phyloP scores from a whole-genome alignment of 2,329 filamentous ascomycete species.

The Leptographium wingfieldii region DNA sequence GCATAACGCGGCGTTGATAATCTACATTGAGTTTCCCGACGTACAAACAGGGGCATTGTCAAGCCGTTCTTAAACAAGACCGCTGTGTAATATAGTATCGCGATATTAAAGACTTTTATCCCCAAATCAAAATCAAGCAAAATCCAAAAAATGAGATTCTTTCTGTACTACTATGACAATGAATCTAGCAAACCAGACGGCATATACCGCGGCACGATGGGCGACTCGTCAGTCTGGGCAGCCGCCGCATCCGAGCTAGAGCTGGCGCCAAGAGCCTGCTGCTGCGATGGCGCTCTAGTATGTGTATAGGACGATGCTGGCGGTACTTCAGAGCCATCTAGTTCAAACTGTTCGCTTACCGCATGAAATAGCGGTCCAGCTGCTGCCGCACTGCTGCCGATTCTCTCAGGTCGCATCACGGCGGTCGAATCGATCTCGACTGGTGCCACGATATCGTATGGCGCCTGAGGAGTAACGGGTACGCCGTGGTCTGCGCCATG shows the following conservation, averaged over 20 bases:
- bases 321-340: conserved; percentile 27
- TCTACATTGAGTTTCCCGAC: not conserved
- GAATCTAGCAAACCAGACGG: not conserved
- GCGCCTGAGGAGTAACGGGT: conserved; percentile 30
- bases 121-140: not conserved
- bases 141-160: not conserved
- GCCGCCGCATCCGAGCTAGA: not conserved
- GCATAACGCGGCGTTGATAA: not conserved
- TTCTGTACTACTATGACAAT: not conserved
- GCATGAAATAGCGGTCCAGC: conserved; percentile 3
- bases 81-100: not conserved
- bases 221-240: not conserved
- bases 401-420: not conserved
- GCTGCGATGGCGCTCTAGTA: not conserved
- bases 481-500: conserved; percentile 22
- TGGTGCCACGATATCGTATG: conserved; percentile 35
- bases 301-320: conserved; percentile 6
- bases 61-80: not conserved
- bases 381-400: not conserved
- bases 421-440: conserved; percentile 39
- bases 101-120: not conserved
- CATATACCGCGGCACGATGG: not conserved
- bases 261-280: not conserved
- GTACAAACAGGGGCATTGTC: not conserved
- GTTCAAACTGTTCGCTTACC: conserved; percentile 26